Evolutionary conservation across 495 filamentous ascomycete species (phyloP).

Genomic region (Penicillium coprophilum): DNA sequence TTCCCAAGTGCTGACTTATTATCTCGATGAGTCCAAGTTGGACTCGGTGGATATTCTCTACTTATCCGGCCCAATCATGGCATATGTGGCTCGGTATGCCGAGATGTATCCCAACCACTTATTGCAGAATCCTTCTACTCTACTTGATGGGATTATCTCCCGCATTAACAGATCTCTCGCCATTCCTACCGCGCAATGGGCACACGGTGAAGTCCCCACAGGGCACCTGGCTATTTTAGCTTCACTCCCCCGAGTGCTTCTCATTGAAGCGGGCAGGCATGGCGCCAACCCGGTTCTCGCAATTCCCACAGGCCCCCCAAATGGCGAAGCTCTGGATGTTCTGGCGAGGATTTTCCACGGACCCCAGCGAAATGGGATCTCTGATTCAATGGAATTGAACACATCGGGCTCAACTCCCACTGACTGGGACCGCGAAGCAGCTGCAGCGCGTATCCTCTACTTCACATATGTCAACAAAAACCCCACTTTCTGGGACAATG

Average conservation of each 20-base stretch:
- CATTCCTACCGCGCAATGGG: slow-evolving; percentile 50
- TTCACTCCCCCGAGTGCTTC: slow-evolving; percentile 55
- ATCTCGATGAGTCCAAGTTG: slow-evolving; percentile 51
- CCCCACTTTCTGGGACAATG: slow-evolving; percentile 50
- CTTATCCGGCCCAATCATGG: slow-evolving; percentile 53
- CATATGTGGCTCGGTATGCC: slow-evolving; percentile 59
- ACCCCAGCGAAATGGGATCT: slow-evolving; percentile 30
- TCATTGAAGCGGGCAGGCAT: slow-evolving; percentile 50
- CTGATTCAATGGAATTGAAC: slow-evolving; percentile 35
- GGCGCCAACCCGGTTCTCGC: slow-evolving; percentile 46
- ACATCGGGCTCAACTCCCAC: slow-evolving; percentile 39
- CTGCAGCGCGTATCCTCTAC: slow-evolving; percentile 58
- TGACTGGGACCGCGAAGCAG: slow-evolving; percentile 45
- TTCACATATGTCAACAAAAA: slow-evolving; percentile 53
- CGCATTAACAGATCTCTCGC: slow-evolving; percentile 46
- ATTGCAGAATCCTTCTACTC: slow-evolving; percentile 38
- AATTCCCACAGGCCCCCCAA: slow-evolving; percentile 51
- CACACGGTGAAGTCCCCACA: slow-evolving; percentile 49
- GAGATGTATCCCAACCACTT: slow-evolving; percentile 56
- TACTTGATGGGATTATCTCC: slow-evolving; percentile 46
- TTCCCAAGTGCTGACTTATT: slow-evolving; percentile 48
- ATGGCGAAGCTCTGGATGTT: slow-evolving; percentile 53
- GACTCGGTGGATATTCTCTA: slow-evolving; percentile 54
- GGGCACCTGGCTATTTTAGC: slow-evolving; percentile 57
- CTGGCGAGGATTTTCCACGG: slow-evolving; percentile 58